Evolutionary conservation across 768 basidiomycete species (phyloP).

Genomic region (Hydnomerulius pinastri): DNA sequence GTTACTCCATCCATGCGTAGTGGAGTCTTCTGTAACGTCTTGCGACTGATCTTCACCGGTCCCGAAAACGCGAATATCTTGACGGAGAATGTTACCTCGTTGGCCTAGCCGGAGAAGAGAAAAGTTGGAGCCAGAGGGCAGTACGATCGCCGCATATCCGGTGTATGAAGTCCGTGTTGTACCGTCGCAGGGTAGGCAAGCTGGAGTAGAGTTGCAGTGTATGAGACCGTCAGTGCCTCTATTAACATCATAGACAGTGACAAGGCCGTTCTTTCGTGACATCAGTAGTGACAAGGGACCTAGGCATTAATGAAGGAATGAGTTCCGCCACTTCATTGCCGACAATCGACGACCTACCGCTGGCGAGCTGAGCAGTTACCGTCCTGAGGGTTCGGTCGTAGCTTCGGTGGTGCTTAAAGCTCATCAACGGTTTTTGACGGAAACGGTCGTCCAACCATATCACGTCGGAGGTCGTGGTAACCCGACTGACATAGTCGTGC

Average conservation of each 20-base stretch:
- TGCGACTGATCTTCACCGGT: conserved; percentile 13
- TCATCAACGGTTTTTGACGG: conserved; percentile 57
- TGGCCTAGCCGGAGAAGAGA: conserved; percentile 50
- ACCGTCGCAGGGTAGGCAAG: conserved; percentile 35
- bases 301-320: conserved; percentile 24
- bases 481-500: conserved; percentile 46
- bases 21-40: neutral
- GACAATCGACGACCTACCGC: conserved; percentile 27
- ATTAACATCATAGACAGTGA: conserved; percentile 67
- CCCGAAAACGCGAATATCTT: conserved; percentile 36
- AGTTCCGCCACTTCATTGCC: neutral
- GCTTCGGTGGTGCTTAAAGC: conserved; percentile 59
- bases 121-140: conserved; percentile 30
- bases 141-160: conserved; percentile 34
- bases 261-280: conserved; percentile 57
- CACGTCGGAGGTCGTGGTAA: conserved; percentile 62
- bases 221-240: conserved; percentile 40
- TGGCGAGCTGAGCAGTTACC: conserved; percentile 37
- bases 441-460: conserved; percentile 72
- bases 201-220: conserved; percentile 45
- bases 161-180: conserved; percentile 26
- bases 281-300: conserved; percentile 56
- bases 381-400: conserved; percentile 59
- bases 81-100: conserved; percentile 46
- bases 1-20: conserved; percentile 38